Base-by-base conservation (phyloP, 1,284 basidiomycete species). In the Lignosus rhinocerotis region DNA sequence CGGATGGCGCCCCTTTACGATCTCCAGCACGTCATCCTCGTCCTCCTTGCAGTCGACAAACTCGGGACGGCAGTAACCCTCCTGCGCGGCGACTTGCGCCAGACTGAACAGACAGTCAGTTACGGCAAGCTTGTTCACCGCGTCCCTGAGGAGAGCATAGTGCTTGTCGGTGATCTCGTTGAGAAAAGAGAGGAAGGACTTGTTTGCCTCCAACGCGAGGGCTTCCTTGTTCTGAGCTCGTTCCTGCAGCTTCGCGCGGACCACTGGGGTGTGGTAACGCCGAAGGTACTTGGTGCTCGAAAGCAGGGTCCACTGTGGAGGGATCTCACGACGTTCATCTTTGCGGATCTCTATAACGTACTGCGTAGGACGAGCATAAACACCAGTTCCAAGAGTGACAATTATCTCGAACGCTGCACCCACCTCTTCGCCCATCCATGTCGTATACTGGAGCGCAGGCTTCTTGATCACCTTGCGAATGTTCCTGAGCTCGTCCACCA, bases 231-330 rank as follows among this genome's bases (percentile, higher is more conserved):
- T 86, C 68, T 88, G 93, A 41, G 92, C 87, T 41, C 89, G 84
- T 67, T 93, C 87, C 62, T 90, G 81, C 1, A 90, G 72, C 73
- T 92, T 84, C 17, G 76, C 72, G 51, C 85, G 81, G 17, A 93
- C 82, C 32, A 80, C 79, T 0, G 94, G 93, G 0, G 94, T 87
- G 53, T 91, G 90, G 71, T 92, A 98, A n/a, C 96, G 83, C 47
- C 87, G 84, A 30, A 82, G 76, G 17, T 76, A 76, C 72, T 89
- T 95, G 0, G 95, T 98, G 44, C 90, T 86, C 38, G 87, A 92
- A 50, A 95, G 79, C 39, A 91, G 77, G 47, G 85, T 77, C 95
- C 96, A 99, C 56, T 83, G 81, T 6, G 83, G 80, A 0, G 96
- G 96, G 3, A 94, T 85, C 1, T 68, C 67, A 61, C 84, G 83